Evolutionary conservation across 306 rosid species (phyloP).

Genomic region (Ochetophila trinervis): DNA sequence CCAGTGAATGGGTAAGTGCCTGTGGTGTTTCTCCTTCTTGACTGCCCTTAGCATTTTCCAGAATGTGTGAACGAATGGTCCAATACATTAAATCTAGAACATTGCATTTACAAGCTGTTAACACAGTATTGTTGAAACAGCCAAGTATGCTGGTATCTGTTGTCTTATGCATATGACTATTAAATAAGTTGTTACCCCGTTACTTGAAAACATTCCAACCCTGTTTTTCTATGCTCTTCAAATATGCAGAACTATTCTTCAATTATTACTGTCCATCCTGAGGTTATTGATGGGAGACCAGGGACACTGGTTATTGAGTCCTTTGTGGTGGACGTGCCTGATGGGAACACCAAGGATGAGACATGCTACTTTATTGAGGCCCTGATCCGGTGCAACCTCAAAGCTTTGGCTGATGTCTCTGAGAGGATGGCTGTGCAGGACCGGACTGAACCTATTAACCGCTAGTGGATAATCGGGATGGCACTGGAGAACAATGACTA

Average conservation of each 20-base stretch:
- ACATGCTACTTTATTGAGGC: slow-evolving; percentile 95
- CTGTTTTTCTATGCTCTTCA: slow-evolving; percentile 19
- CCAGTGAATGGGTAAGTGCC: neutral
- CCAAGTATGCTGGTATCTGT: neutral
- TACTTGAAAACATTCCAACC: slow-evolving; percentile 15
- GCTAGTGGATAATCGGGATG: slow-evolving; percentile 34
- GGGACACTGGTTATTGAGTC: slow-evolving; percentile 96
- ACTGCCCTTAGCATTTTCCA: neutral
- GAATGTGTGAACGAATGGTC: neutral
- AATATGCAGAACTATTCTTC: slow-evolving; percentile 91
- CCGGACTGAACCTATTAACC: slow-evolving; percentile 57
- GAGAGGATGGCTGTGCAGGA: slow-evolving; percentile 97
- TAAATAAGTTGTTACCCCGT: too few relatives aligned
- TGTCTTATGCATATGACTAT: neutral
- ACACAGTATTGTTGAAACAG: neutral
- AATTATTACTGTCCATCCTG: slow-evolving; percentile 80
- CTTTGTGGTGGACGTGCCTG: slow-evolving; percentile 89
- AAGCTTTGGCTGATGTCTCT: slow-evolving; percentile 92
- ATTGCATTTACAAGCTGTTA: neutral
- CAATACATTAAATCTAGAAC: neutral
- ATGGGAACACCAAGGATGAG: slow-evolving; percentile 90
- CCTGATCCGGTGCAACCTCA: slow-evolving; percentile 87
- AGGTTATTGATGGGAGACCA: slow-evolving; percentile 82
- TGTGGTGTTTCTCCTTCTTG: slow-evolving; percentile 5
- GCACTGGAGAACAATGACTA: slow-evolving; percentile 34